A percentile compares a stretch with the other conserved stretches of the same genome.
phyloP scores from a whole-genome alignment of 768 basidiomycete genomes.

The Lentinus brumalis region DNA sequence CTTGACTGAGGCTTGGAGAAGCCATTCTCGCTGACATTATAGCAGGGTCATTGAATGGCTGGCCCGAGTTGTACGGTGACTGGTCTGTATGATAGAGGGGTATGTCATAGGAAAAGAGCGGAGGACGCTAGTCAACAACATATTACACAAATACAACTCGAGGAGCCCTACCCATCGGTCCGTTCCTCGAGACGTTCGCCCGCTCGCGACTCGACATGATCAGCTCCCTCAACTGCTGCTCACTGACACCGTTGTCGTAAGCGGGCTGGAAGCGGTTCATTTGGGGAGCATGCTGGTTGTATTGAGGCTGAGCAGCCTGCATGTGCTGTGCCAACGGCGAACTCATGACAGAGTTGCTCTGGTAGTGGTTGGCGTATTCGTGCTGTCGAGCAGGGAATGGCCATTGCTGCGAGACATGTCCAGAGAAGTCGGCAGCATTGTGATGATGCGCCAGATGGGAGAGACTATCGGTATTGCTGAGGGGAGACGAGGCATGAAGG shows the following conservation, averaged over 20 bases:
- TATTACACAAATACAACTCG: slow-evolving; percentile 38
- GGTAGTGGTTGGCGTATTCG: slow-evolving; percentile 41
- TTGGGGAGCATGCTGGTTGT: slow-evolving; percentile 23
- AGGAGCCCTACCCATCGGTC: slow-evolving; percentile 52
- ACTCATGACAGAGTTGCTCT: slow-evolving; percentile 35
- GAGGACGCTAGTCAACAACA: slow-evolving; percentile 35
- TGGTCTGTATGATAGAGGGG: slow-evolving; percentile 29
- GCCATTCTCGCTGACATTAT: slow-evolving; percentile 78
- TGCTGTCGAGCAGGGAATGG: slow-evolving; percentile 41
- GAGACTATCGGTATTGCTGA: slow-evolving; percentile 49
- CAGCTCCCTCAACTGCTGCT: slow-evolving; percentile 76
- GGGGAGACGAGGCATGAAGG: slow-evolving; percentile 55
- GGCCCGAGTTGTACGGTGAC: slow-evolving; percentile 37
- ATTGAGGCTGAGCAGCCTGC: slow-evolving; percentile 39
- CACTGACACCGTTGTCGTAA: slow-evolving; percentile 63
- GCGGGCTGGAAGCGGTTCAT: slow-evolving; percentile 50
- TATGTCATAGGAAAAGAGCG: slow-evolving; percentile 19
- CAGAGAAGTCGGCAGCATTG: slow-evolving; percentile 26
- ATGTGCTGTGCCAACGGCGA: slow-evolving; percentile 54
- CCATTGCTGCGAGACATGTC: slow-evolving; percentile 49
- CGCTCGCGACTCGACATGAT: slow-evolving; percentile 72
- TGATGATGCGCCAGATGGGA: slow-evolving; percentile 50
- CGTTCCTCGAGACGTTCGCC: slow-evolving; percentile 37
- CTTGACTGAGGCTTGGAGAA: slow-evolving; percentile 34
- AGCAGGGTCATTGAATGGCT: slow-evolving; percentile 72